Conservation (phyloP, 495 filamentous ascomycete genomes). For the Neohortaea acidophila region DNA sequence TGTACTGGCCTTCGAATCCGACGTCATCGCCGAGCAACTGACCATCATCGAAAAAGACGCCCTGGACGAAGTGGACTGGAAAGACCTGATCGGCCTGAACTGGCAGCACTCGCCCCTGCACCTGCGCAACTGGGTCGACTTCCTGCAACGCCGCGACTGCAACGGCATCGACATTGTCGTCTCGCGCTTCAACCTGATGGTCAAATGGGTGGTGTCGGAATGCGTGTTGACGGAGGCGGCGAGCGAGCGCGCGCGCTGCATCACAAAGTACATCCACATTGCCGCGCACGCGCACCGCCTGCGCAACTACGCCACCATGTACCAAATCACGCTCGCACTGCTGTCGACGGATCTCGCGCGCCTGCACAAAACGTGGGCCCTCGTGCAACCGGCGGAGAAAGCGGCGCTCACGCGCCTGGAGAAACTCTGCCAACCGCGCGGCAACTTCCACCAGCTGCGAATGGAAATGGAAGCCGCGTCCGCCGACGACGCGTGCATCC, state of each 20-base stretch:
- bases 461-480: slow-evolving; percentile 67
- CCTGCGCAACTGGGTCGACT: slow-evolving; percentile 78
- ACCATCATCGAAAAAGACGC: slow-evolving; percentile 94
- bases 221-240: slow-evolving; percentile 69
- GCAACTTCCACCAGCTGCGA: slow-evolving; percentile 81
- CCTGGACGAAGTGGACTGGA: slow-evolving; percentile 92
- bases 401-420: slow-evolving; percentile 68
- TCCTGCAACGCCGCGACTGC: slow-evolving; percentile 63
- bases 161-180: slow-evolving; percentile 91
- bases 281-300: slow-evolving; percentile 69
- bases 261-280: slow-evolving; percentile 87
- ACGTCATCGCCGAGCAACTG: slow-evolving; percentile 80
- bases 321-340: slow-evolving; percentile 82
- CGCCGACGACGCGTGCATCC: slow-evolving; percentile 76
- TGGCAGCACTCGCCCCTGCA: slow-evolving; percentile 62
- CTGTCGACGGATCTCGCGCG: slow-evolving; percentile 67
- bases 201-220: slow-evolving; percentile 92
- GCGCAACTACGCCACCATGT: slow-evolving; percentile 93
- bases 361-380: slow-evolving; percentile 64
- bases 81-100: slow-evolving; percentile 83
- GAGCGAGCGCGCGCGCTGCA: slow-evolving; percentile 50
- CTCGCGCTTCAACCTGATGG: slow-evolving; percentile 91
- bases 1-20: slow-evolving; percentile 78
- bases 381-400: slow-evolving; percentile 55
- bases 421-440: slow-evolving; percentile 64